Evolutionary conservation across 2,329 filamentous ascomycete species (phyloP).

Genomic region (Diplocarpon rosae): DNA sequence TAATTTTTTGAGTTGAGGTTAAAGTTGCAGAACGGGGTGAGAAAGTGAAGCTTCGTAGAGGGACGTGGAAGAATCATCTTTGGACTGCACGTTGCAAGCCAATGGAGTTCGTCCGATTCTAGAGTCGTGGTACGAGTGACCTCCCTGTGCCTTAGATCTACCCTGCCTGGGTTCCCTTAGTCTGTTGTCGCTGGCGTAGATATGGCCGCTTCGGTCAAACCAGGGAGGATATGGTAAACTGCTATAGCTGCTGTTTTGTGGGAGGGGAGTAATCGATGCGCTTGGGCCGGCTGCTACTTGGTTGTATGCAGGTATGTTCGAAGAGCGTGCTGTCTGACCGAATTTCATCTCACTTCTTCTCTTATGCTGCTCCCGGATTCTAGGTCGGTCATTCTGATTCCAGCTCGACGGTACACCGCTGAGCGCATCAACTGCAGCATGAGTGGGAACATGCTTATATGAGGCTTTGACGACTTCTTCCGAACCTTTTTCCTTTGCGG

Average conservation of each 20-base stretch:
- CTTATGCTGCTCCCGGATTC: slow-evolving; percentile 25
- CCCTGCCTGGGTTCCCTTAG: slow-evolving; percentile 1
- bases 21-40: background rate
- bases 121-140: slow-evolving; percentile 22
- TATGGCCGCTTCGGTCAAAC: slow-evolving; percentile 18
- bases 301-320: slow-evolving; percentile 16
- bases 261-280: slow-evolving; percentile 9
- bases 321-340: slow-evolving; percentile 17
- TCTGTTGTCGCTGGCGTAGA: slow-evolving; percentile 3
- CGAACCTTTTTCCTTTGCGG: slow-evolving; percentile 34
- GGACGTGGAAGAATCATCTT: slow-evolving; percentile 17
- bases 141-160: slow-evolving; percentile 11
- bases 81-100: slow-evolving; percentile 20
- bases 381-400: slow-evolving; percentile 30
- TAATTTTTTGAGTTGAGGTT: background rate
- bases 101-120: slow-evolving; percentile 23
- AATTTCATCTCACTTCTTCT: slow-evolving; percentile 22
- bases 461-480: slow-evolving; percentile 28
- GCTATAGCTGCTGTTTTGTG: slow-evolving; percentile 18
- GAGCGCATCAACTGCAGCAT: slow-evolving; percentile 48
- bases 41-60: background rate
- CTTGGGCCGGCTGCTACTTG: slow-evolving; percentile 11
- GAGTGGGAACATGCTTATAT: slow-evolving; percentile 51
- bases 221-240: slow-evolving; percentile 25
- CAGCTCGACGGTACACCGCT: slow-evolving; percentile 41